Conservation (phyloP, 1,139 yeast species). For the Yamadazyma atmosphaerica region DNA sequence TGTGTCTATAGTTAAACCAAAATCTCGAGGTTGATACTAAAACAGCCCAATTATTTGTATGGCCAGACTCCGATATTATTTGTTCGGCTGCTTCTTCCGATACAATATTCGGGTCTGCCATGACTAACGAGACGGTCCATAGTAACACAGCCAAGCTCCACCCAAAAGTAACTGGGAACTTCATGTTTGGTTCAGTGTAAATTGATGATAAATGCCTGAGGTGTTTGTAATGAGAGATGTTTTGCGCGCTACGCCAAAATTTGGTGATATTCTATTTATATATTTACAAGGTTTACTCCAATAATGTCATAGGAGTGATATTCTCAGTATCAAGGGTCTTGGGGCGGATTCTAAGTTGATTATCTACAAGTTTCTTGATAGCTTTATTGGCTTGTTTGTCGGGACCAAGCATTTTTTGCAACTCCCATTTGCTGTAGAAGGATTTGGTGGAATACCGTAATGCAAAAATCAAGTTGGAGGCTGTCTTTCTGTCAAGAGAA, state of each 20-base stretch:
- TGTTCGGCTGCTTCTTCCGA: conserved; percentile 23
- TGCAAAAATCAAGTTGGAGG: conserved; percentile 50
- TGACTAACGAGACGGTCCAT: conserved; percentile 1
- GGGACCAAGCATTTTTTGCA: conserved; percentile 28
- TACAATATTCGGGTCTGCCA: conserved; percentile 5
- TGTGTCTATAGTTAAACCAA: conserved; percentile 97
- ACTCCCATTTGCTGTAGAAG: conserved; percentile 32
- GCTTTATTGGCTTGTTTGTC: conserved; percentile 15
- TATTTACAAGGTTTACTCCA: neutral
- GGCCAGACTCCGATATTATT: conserved; percentile 42
- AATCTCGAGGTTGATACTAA: conserved; percentile 92
- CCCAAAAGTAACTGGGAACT: neutral
- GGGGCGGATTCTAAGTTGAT: neutral
- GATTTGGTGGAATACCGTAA: conserved; percentile 25
- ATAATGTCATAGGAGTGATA: conserved; percentile 4
- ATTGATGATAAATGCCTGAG: too few species aligned
- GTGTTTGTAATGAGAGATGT: too few species aligned
- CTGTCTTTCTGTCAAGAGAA: conserved; percentile 32
- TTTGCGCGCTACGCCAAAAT: too few species aligned
- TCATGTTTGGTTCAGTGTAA: too few species aligned
- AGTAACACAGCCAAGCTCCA: neutral
- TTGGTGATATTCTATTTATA: too few species aligned
- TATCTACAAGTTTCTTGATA: conserved; percentile 2
- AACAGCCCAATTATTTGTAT: conserved; percentile 93
- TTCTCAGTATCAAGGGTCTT: conserved; percentile 2